Evolutionary conservation across 164 flowering plant species (phyloP).

Genomic region (Vitis rupestris): DNA sequence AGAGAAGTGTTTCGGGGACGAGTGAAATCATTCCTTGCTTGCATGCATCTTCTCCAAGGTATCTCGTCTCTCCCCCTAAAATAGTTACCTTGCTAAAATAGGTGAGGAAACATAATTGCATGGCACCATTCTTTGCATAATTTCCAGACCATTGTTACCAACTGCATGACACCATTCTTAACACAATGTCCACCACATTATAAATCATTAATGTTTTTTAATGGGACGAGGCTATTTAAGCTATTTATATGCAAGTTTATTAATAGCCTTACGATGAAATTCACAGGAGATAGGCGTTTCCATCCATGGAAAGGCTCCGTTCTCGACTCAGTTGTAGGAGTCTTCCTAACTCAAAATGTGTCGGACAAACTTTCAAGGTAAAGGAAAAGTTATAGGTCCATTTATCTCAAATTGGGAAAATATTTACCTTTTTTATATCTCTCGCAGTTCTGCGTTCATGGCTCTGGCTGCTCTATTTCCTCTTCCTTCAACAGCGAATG

Average conservation of each 20-base stretch:
- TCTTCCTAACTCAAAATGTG: conserved; percentile 67
- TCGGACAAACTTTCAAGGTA: conserved; percentile 73
- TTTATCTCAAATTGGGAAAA: neutral
- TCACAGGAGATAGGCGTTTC: conserved; percentile 57
- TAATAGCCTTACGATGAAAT: no score
- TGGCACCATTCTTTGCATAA: no score
- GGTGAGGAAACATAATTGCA: neutral
- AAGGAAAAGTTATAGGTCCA: neutral
- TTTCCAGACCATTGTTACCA: no score
- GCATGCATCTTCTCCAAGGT: conserved; percentile 75
- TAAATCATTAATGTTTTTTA: no score
- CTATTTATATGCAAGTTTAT: no score
- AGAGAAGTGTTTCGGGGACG: conserved; percentile 40
- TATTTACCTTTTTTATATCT: neutral
- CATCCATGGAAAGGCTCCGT: conserved; percentile 66
- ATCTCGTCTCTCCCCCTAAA: neutral
- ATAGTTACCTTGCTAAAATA: neutral
- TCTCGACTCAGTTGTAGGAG: conserved; percentile 68
- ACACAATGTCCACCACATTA: no score
- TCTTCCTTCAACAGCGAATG: conserved; percentile 12
- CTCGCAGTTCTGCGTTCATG: conserved; percentile 63
- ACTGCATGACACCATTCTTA: no score
- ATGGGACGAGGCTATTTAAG: no score
- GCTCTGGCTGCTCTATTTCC: conserved; percentile 55
- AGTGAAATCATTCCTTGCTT: conserved; percentile 43